Percentiles rank a stretch among this genome's conserved stretches.
These are phyloP conservation scores for Hydnum rufescens DNA, from an alignment of 768 basidiomycete species.

Conservation along the genomic window DNA sequence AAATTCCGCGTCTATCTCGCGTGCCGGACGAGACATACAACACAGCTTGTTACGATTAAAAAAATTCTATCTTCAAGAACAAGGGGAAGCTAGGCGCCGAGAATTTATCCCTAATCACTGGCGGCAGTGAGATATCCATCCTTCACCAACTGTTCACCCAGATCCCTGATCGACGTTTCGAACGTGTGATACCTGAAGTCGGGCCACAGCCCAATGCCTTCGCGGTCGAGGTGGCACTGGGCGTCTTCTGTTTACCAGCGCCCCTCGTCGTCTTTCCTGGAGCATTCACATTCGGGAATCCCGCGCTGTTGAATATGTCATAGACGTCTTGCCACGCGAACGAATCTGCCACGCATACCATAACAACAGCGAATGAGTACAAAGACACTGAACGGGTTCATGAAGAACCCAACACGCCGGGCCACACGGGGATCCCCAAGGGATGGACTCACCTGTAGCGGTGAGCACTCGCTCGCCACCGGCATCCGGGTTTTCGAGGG, in stretches of 20 bases:
- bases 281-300: neutral
- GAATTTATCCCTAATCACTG: too few species aligned
- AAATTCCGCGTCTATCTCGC: too few species aligned
- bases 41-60: too few species aligned
- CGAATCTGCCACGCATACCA: too few species aligned
- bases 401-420: too few species aligned
- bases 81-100: too few species aligned
- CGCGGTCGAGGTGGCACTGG: neutral
- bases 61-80: too few species aligned
- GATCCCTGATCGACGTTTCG: neutral
- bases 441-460: too few species aligned
- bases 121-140: neutral
- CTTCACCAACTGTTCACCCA: neutral
- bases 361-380: too few species aligned
- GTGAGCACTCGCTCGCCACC: slow-evolving; percentile 12
- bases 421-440: too few species aligned
- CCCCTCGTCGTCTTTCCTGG: neutral
- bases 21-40: too few species aligned
- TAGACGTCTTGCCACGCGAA: neutral
- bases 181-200: neutral
- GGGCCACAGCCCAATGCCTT: neutral
- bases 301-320: neutral
- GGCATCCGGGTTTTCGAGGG: slow-evolving; percentile 10
- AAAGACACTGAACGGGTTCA: too few species aligned
- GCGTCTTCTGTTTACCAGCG: neutral